Percentiles rank a stretch among this genome's conserved stretches.
Evolutionary conservation across 1,284 basidiomycete genomes (phyloP).

Genomic region (Agaricales sp.): DNA sequence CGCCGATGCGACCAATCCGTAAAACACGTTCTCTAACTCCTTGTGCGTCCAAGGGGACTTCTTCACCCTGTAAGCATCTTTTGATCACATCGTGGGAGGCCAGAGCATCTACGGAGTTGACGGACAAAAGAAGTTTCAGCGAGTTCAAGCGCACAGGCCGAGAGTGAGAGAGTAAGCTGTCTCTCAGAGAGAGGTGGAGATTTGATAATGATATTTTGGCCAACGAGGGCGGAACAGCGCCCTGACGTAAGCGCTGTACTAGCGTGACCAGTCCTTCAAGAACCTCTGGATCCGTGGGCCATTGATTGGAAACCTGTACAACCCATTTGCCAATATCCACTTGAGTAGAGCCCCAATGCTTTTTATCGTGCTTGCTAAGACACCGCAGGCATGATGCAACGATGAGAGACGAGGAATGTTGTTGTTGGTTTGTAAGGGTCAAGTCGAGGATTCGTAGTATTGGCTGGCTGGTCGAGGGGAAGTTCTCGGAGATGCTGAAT

Average conservation of each 20-base stretch:
- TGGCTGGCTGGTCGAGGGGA: background rate
- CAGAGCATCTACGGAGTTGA: slow-evolving; percentile 29
- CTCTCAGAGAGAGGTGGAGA: slow-evolving; percentile 35
- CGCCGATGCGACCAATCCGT: slow-evolving; percentile 52
- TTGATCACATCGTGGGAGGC: slow-evolving; percentile 44
- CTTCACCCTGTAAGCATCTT: slow-evolving; percentile 63
- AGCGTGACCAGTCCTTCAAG: background rate
- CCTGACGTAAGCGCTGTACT: background rate
- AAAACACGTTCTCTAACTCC: slow-evolving; percentile 78
- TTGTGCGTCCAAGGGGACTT: slow-evolving; percentile 62
- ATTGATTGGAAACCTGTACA: background rate
- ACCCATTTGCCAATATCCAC: background rate
- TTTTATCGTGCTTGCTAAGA: background rate
- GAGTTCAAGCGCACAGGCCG: slow-evolving; percentile 41
- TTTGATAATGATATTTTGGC: slow-evolving; percentile 26
- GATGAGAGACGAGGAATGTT: background rate
- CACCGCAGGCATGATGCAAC: background rate
- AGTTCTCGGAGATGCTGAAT: background rate
- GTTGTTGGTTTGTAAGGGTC: background rate
- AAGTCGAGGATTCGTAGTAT: background rate
- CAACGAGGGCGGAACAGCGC: slow-evolving; percentile 3
- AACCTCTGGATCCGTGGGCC: background rate
- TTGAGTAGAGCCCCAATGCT: background rate
- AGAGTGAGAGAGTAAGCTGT: slow-evolving; percentile 48
- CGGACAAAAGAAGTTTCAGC: slow-evolving; percentile 38